Percentiles rank a stretch among this genome's conserved stretches.
phyloP scores from a whole-genome alignment of 108 stramenopile genomes.

The Cylindrotheca closterium region DNA sequence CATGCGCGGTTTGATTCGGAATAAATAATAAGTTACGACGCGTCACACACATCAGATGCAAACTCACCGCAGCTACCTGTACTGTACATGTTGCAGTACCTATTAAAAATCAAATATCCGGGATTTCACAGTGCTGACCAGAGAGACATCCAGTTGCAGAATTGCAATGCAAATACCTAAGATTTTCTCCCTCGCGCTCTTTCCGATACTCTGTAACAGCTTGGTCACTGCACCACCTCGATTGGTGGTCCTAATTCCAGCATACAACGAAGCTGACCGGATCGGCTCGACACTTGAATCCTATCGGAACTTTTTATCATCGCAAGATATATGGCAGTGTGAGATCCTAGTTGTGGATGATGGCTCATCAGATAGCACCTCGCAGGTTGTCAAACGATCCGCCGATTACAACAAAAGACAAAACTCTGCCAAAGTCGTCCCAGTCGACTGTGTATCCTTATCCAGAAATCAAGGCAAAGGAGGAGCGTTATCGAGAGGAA shows the following conservation, averaged over 20 bases:
- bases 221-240: too few relatives aligned
- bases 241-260: conserved; percentile 71
- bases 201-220: too few relatives aligned
- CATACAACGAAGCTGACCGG: conserved; percentile 77
- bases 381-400: conserved; percentile 16
- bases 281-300: conserved; percentile 55
- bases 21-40: too few relatives aligned
- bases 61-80: too few relatives aligned
- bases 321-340: not conserved
- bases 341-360: conserved; percentile 67
- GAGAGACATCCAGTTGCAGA: too few relatives aligned
- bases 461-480: conserved; percentile 71
- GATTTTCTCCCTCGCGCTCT: too few relatives aligned
- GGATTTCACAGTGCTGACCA: too few relatives aligned
- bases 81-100: too few relatives aligned
- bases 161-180: too few relatives aligned
- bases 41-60: too few relatives aligned
- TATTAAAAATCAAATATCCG: too few relatives aligned
- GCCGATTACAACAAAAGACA: conserved; percentile 17
- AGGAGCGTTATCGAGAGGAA: conserved; percentile 64
- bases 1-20: too few relatives aligned
- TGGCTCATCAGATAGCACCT: conserved; percentile 72
- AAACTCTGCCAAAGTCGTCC: conserved; percentile 14
- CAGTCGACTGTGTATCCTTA: conserved; percentile 47
- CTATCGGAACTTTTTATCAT: conserved; percentile 51